Conservation (phyloP, 169 alveolate genomes). For the Cyclospora cayetanensis region DNA sequence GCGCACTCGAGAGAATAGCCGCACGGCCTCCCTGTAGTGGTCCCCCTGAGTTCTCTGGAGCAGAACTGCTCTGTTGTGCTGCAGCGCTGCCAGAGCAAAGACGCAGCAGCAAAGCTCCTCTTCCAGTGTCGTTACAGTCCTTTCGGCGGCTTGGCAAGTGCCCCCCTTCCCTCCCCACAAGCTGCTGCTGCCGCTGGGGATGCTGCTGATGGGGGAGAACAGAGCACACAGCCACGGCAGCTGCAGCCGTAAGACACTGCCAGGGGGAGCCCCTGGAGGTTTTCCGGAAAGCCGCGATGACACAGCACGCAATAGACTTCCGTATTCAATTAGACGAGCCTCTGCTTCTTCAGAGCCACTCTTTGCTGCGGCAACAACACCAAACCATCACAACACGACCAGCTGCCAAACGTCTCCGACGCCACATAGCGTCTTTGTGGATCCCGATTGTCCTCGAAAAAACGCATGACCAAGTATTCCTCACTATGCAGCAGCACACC, state of each 20-base stretch:
- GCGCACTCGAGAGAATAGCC: background rate
- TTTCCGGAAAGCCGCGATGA: background rate
- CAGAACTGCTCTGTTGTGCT: constrained; percentile 19
- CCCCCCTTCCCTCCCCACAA: constrained; percentile 31
- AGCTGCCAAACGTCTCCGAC: background rate
- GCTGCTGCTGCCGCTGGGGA: background rate
- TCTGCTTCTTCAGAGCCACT: constrained; percentile 14
- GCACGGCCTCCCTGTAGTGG: background rate
- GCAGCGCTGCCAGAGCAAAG: background rate
- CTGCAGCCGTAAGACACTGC: constrained; percentile 10
- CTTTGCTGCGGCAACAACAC: background rate
- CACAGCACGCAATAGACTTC: constrained; percentile 17
- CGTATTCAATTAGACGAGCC: background rate
- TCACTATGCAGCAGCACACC: too few relatives aligned
- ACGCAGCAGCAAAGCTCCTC: constrained; percentile 33
- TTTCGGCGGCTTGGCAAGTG: background rate
- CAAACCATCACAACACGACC: background rate
- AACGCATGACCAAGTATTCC: too few relatives aligned
- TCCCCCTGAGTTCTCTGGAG: background rate
- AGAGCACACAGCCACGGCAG: constrained; percentile 32
- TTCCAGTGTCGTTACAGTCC: constrained; percentile 1
- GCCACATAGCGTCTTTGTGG: background rate
- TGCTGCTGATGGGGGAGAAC: constrained; percentile 20
- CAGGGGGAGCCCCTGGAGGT: background rate
- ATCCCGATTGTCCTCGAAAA: background rate